Evolutionary conservation across 805 yeast genomes (phyloP).

Genomic region (Candida methanosorbosa): DNA sequence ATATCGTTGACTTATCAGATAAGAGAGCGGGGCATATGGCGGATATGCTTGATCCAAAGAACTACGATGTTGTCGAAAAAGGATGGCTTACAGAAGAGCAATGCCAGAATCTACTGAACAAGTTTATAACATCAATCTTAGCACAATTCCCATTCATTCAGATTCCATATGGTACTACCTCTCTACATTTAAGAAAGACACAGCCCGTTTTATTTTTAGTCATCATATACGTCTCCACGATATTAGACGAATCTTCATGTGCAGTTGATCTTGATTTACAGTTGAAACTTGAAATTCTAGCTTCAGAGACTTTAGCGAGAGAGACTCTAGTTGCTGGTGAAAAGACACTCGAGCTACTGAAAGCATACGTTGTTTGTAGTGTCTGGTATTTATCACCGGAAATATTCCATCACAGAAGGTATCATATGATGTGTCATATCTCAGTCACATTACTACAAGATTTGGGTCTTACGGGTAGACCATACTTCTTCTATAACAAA

Average conservation of each 20-base stretch:
- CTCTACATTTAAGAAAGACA: constrained; percentile 37
- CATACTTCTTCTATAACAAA: constrained; percentile 32
- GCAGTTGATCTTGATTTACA: constrained; percentile 29
- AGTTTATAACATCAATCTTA: constrained; percentile 41
- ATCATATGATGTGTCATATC: constrained; percentile 58
- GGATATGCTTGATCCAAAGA: constrained; percentile 11
- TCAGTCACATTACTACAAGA: constrained; percentile 68
- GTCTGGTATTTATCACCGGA: constrained; percentile 85
- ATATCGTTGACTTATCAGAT: constrained; percentile 37
- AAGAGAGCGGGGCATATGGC: constrained; percentile 27
- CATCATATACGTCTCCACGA: constrained; percentile 53
- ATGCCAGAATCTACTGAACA: constrained; percentile 43
- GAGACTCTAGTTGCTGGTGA: constrained; percentile 65
- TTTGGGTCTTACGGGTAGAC: constrained; percentile 57
- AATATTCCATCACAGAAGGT: constrained; percentile 68
- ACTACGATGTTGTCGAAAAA: constrained; percentile 42
- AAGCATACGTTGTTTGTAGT: constrained; percentile 50
- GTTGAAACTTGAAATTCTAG: constrained; percentile 42
- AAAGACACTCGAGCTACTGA: constrained; percentile 60
- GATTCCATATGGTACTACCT: constrained; percentile 32
- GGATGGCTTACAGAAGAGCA: constrained; percentile 54
- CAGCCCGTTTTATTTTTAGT: constrained; percentile 59
- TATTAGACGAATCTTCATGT: constrained; percentile 22
- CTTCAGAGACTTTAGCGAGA: constrained; percentile 39
- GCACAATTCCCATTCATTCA: constrained; percentile 49